Conservation (phyloP, 345 rosid genomes). For the Eucalyptus caleyi region DNA sequence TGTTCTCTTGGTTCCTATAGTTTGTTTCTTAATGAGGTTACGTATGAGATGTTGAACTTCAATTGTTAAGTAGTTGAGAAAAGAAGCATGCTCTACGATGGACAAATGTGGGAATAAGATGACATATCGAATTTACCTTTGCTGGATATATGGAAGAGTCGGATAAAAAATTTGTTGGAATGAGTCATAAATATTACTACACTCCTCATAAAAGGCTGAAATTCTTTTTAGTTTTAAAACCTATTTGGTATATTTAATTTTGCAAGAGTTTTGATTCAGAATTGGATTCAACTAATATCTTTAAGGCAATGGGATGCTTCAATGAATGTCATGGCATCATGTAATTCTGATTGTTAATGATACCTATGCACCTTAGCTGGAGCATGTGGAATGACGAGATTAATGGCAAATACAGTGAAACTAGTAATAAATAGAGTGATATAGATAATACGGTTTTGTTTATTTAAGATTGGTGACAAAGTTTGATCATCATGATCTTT, state of each 20-base stretch:
- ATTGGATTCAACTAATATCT: neutral
- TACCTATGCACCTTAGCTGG: neutral
- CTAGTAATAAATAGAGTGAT: neutral
- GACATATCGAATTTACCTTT: neutral
- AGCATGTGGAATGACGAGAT: neutral
- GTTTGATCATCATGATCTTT: neutral
- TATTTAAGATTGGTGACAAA: neutral
- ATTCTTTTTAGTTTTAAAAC: neutral
- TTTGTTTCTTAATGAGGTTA: neutral
- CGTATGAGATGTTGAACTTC: neutral
- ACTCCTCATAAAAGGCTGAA: neutral
- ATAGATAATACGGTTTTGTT: neutral
- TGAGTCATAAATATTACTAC: neutral
- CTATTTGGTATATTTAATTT: neutral
- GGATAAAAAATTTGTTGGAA: neutral
- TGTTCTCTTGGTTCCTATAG: neutral
- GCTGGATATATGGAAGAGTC: neutral
- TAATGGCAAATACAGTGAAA: neutral
- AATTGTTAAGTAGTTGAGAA: neutral
- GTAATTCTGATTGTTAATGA: neutral
- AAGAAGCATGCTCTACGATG: neutral
- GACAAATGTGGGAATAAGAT: neutral
- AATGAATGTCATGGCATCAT: neutral
- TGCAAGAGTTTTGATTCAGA: neutral
- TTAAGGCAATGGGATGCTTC: neutral